Evolutionary conservation across 2,329 filamentous ascomycete species (phyloP).

Genomic region (Fusarium dimerum): DNA sequence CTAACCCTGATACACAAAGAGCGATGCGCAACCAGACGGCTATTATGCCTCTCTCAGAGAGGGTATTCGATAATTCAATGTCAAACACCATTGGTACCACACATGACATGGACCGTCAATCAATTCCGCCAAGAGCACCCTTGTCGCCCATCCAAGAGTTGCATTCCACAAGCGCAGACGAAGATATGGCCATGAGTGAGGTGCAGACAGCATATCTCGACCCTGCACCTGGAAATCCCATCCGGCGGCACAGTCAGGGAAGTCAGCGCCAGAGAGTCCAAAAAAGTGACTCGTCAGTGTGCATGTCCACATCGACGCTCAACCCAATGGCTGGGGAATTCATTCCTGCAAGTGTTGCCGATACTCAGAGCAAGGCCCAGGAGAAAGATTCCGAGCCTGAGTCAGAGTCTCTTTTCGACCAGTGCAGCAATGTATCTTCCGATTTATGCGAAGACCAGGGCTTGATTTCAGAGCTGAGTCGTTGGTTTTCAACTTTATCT

Average conservation of each 20-base stretch:
- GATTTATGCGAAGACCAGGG: not conserved
- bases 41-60: too few relatives aligned
- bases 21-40: too few relatives aligned
- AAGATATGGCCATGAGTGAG: not conserved
- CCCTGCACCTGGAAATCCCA: conserved; percentile 2
- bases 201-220: conserved; percentile 1
- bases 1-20: not conserved
- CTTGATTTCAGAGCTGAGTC: not conserved
- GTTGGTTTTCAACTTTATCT: not conserved
- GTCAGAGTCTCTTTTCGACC: conserved; percentile 4
- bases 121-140: too few relatives aligned
- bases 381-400: not conserved
- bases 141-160: not conserved
- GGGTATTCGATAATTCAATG: too few relatives aligned
- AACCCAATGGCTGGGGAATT: conserved; percentile 2
- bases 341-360: not conserved
- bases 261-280: not conserved
- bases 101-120: not conserved
- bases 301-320: not conserved
- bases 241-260: not conserved
- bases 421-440: not conserved
- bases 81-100: not conserved
- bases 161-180: not conserved
- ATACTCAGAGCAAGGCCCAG: not conserved
- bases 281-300: not conserved